Percentiles rank a stretch among this genome's conserved stretches.
These are phyloP conservation scores for Tremella yokohamensis DNA, from an alignment of 768 basidiomycete genomes.

Conservation along the genomic window DNA sequence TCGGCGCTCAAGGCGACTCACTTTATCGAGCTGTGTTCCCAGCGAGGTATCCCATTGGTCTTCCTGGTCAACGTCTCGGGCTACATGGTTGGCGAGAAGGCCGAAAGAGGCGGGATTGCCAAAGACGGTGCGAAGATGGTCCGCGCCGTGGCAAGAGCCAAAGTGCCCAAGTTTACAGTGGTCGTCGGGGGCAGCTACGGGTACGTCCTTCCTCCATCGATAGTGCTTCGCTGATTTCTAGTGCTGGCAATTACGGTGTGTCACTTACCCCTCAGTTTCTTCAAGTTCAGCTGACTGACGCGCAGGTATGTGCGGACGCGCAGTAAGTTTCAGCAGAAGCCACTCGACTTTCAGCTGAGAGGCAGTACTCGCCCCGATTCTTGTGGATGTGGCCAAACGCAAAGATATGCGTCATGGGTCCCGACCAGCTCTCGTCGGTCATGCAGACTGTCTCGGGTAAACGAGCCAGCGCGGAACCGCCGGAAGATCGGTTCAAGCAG, in stretches of 20 bases:
- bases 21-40: conserved; percentile 90
- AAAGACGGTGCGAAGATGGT: conserved; percentile 98
- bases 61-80: conserved; percentile 95
- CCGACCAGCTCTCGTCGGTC: conserved; percentile 84
- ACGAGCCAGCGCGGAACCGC: conserved; percentile 28
- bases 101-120: conserved; percentile 88
- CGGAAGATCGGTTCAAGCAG: conserved; percentile 28
- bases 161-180: conserved; percentile 90
- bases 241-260: conserved; percentile 86
- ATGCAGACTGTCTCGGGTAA: conserved; percentile 86
- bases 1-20: conserved; percentile 92
- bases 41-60: conserved; percentile 79
- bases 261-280: not conserved
- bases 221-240: conserved; percentile 15
- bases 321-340: conserved; percentile 58
- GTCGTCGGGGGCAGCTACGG: conserved; percentile 91
- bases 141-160: conserved; percentile 64
- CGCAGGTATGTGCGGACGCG: conserved; percentile 84
- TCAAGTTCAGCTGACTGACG: conserved; percentile 10
- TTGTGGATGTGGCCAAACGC: conserved; percentile 99
- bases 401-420: conserved; percentile 93
- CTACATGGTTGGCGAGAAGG: conserved; percentile 96
- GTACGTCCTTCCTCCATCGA: conserved; percentile 13
- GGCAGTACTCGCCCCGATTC: conserved; percentile 85
- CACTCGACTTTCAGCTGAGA: conserved; percentile 3